Conservation (phyloP, 2,329 filamentous ascomycete species). For the Endocalyx cinctus region DNA sequence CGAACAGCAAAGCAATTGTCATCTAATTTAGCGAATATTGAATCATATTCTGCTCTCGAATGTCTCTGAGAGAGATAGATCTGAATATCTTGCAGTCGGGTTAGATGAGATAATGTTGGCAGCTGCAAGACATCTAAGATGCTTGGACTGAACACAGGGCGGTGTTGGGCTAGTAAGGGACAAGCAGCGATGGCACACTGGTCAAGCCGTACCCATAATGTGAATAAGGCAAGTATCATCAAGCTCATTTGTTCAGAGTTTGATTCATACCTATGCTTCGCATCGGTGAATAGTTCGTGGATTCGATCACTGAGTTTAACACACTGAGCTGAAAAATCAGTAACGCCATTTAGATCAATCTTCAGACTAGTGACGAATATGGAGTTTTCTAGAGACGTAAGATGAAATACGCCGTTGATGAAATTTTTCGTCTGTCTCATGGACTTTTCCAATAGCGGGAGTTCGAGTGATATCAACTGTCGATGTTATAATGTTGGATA, state of each 20-base stretch:
- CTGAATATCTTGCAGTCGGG: constrained; percentile 45
- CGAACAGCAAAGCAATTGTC: constrained; percentile 39
- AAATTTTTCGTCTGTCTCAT: not conserved
- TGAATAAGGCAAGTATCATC: constrained; percentile 49
- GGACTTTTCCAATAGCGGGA: not conserved
- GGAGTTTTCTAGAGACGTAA: not conserved
- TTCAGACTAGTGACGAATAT: not conserved
- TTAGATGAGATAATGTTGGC: constrained; percentile 40
- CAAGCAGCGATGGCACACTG: constrained; percentile 33
- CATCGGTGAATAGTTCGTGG: constrained; percentile 26
- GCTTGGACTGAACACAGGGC: constrained; percentile 44
- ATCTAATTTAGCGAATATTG: constrained; percentile 41
- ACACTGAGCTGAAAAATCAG: constrained; percentile 6
- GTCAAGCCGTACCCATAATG: constrained; percentile 57
- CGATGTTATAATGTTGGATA: not conserved
- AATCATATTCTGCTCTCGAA: constrained; percentile 18
- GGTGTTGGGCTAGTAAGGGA: constrained; percentile 45
- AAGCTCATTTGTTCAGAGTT: constrained; percentile 46
- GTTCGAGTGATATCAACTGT: not conserved
- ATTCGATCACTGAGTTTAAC: constrained; percentile 28
- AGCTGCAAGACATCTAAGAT: constrained; percentile 54
- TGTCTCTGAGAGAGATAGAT: constrained; percentile 39
- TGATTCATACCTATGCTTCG: constrained; percentile 32
- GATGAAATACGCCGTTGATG: not conserved
- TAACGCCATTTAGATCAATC: not conserved